phyloP scores from a whole-genome alignment of 345 rosid species.

The Eucalyptus albens region DNA sequence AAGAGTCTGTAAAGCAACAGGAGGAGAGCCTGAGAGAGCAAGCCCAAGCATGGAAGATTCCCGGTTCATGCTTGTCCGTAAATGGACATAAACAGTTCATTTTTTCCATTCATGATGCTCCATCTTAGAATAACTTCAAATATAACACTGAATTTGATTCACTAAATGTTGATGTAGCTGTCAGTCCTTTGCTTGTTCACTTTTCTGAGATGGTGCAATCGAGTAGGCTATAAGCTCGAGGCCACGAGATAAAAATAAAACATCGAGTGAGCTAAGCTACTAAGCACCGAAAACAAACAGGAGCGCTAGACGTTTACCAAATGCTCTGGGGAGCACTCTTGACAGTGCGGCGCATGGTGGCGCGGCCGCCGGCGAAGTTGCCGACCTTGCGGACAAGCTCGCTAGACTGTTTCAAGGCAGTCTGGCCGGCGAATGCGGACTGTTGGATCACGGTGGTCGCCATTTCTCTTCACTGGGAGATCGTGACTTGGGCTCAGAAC shows the following conservation, averaged over 20 bases:
- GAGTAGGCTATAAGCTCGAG: neutral
- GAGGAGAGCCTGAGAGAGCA: neutral
- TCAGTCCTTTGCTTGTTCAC: neutral
- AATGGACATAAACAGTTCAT: too few species aligned
- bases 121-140: neutral
- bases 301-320: conserved; percentile 29
- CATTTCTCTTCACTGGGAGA: conserved; percentile 13
- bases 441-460: conserved; percentile 84
- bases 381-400: conserved; percentile 70
- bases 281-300: neutral
- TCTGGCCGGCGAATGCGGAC: conserved; percentile 72
- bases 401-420: conserved; percentile 55
- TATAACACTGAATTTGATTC: neutral
- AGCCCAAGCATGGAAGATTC: neutral
- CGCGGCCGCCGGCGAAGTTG: conserved; percentile 44
- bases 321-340: conserved; percentile 76
- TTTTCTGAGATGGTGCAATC: neutral
- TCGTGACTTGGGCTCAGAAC: neutral
- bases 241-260: neutral
- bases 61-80: neutral
- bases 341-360: conserved; percentile 76
- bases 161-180: neutral
- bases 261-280: neutral
- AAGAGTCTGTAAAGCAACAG: neutral
- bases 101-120: neutral